Evolutionary conservation across 164 flowering plant genomes (phyloP).

Genomic region (Berberis thunbergii): DNA sequence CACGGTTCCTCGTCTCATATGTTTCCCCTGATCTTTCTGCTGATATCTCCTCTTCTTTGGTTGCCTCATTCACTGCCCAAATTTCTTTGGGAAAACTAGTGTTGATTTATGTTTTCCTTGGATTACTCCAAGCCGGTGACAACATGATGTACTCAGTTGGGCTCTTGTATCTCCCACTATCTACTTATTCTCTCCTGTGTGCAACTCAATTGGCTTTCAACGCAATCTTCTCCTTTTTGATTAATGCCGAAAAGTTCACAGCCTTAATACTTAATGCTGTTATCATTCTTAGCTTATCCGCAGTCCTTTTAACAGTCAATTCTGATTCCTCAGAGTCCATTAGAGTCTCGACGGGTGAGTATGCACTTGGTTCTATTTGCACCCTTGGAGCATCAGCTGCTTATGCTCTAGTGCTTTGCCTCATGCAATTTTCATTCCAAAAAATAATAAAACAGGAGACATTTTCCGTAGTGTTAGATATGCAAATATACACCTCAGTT

Average conservation of each 20-base stretch:
- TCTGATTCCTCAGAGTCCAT: constrained; percentile 6
- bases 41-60: not conserved
- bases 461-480: constrained; percentile 19
- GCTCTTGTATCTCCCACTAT: constrained; percentile 26
- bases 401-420: constrained; percentile 17
- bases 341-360: constrained; percentile 14
- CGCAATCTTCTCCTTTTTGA: constrained; percentile 23
- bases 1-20: constrained; percentile 10
- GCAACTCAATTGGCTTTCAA: constrained; percentile 30
- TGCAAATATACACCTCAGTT: constrained; percentile 18
- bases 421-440: constrained; percentile 25
- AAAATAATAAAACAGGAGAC: constrained; percentile 24
- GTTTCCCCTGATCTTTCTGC: constrained; percentile 3
- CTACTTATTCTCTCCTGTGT: constrained; percentile 31
- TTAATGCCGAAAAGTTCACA: constrained; percentile 32
- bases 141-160: constrained; percentile 29
- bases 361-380: constrained; percentile 21
- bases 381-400: constrained; percentile 29
- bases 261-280: constrained; percentile 24
- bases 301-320: constrained; percentile 19
- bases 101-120: constrained; percentile 22
- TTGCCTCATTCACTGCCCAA: not conserved
- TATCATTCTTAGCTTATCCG: constrained; percentile 23
- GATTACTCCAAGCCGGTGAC: constrained; percentile 21
- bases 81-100: constrained; percentile 10